phyloP scores from a whole-genome alignment of 345 rosid species.

The Cochlearia excelsa region DNA sequence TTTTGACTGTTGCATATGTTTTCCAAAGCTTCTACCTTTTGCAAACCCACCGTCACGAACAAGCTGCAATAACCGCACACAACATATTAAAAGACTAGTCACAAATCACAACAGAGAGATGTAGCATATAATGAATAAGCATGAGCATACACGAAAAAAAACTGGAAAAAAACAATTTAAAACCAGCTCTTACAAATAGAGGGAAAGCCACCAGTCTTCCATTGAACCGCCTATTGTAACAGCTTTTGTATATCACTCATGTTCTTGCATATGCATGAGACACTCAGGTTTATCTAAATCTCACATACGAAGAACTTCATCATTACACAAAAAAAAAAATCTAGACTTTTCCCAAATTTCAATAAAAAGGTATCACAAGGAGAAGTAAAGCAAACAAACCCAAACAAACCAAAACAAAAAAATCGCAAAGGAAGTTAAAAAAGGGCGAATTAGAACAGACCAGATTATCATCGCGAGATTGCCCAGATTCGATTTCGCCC shows the following conservation, averaged over 20 bases:
- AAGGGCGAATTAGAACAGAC: constrained; percentile 59
- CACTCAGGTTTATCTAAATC: constrained; percentile 55
- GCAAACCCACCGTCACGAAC: constrained; percentile 36
- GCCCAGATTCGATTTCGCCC: constrained; percentile 38
- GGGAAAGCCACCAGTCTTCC: constrained; percentile 74
- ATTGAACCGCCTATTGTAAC: constrained; percentile 62
- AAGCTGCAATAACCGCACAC: constrained; percentile 40
- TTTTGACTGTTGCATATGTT: too few species aligned
- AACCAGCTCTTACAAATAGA: constrained; percentile 84
- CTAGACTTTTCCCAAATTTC: too few species aligned
- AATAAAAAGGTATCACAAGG: too few species aligned
- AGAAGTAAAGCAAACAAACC: too few species aligned
- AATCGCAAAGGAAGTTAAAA: neutral
- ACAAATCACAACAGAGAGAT: neutral
- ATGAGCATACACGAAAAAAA: constrained; percentile 13
- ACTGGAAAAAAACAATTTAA: neutral
- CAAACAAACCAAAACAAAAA: constrained; percentile 20
- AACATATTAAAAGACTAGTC: constrained; percentile 3
- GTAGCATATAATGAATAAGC: neutral
- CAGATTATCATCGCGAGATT: constrained; percentile 43
- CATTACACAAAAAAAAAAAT: constrained; percentile 30
- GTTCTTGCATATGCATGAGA: constrained; percentile 47
- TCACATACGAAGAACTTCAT: constrained; percentile 41
- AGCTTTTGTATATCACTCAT: constrained; percentile 13
- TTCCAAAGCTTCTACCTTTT: too few species aligned